These are phyloP conservation scores for Rubroshorea leprosula DNA, from an alignment of 345 rosid genomes.

Conservation along the genomic window DNA sequence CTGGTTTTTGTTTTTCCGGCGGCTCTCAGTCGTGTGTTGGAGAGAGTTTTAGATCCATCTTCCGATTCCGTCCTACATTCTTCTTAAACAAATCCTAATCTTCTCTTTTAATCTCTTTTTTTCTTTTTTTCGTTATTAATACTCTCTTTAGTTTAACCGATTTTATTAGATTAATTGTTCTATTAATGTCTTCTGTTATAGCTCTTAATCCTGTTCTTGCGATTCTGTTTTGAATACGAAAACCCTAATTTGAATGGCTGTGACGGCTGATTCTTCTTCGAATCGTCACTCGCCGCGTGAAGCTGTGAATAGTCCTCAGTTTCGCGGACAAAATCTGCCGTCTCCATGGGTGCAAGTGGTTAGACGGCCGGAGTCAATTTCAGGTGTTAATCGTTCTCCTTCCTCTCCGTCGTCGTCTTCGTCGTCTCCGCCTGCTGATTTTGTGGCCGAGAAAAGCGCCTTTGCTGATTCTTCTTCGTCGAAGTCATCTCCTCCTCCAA, in stretches of 20 bases:
- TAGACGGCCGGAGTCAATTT: constrained; percentile 23
- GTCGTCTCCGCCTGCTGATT: constrained; percentile 8
- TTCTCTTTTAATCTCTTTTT: too few species aligned
- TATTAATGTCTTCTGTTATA: constrained; percentile 10
- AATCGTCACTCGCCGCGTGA: constrained; percentile 16
- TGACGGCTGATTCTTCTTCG: constrained; percentile 43
- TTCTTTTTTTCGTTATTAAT: too few species aligned
- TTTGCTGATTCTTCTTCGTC: constrained; percentile 21
- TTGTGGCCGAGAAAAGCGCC: constrained; percentile 19
- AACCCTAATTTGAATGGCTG: constrained; percentile 34
- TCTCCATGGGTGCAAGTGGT: constrained; percentile 43
- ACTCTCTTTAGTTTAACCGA: too few species aligned
- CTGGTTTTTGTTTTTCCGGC: neutral
- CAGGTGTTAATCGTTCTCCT: constrained; percentile 16
- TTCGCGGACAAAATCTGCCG: constrained; percentile 25
- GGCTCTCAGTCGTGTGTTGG: neutral
- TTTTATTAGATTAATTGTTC: neutral
- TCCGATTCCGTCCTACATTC: too few species aligned
- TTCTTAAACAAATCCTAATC: too few species aligned
- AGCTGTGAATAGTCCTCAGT: constrained; percentile 27
- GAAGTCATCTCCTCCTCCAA: constrained; percentile 4
- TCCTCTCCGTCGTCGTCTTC: constrained; percentile 21
- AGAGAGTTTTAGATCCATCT: neutral
- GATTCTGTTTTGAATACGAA: constrained; percentile 10
- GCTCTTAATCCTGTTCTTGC: constrained; percentile 2